phyloP scores from a whole-genome alignment of 1,284 basidiomycete species.

The Boletus nobilissimus region DNA sequence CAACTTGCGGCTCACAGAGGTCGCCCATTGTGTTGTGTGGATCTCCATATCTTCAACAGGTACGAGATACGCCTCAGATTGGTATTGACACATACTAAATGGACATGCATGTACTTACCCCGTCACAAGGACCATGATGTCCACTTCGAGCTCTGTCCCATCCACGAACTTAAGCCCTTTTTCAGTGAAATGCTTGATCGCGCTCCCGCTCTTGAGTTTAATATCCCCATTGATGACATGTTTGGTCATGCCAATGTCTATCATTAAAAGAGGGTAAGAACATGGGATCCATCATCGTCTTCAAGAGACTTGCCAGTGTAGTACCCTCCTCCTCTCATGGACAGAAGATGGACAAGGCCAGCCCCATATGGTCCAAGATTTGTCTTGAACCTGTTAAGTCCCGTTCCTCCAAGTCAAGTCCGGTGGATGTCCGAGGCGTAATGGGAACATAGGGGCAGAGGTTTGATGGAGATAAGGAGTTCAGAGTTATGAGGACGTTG shows the following conservation, averaged over 20 bases:
- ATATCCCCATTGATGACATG: conserved; percentile 57
- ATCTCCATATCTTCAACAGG: conserved; percentile 41
- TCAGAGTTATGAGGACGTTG: too few relatives aligned
- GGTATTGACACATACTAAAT: too few relatives aligned
- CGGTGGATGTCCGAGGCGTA: too few relatives aligned
- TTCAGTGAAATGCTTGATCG: conserved; percentile 50
- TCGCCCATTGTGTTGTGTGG: conserved; percentile 47
- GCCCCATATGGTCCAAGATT: conserved; percentile 51
- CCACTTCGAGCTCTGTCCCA: conserved; percentile 55
- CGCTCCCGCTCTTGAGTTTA: conserved; percentile 54
- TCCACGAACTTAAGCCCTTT: conserved; percentile 54
- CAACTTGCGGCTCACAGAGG: conserved; percentile 52
- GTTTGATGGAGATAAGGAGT: too few relatives aligned
- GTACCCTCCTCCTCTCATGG: conserved; percentile 53
- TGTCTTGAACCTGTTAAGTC: conserved; percentile 44
- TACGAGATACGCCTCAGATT: background rate
- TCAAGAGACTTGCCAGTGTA: conserved; percentile 49
- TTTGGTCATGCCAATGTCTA: conserved; percentile 52
- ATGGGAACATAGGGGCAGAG: too few relatives aligned
- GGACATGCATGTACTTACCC: conserved; percentile 41
- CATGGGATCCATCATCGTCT: too few relatives aligned
- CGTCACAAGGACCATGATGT: conserved; percentile 61
- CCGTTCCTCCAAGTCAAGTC: too few relatives aligned
- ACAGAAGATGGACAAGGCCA: conserved; percentile 51
- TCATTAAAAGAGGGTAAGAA: background rate